Conservation (phyloP, 306 rosid species). For the Cucumis sativus region DNA sequence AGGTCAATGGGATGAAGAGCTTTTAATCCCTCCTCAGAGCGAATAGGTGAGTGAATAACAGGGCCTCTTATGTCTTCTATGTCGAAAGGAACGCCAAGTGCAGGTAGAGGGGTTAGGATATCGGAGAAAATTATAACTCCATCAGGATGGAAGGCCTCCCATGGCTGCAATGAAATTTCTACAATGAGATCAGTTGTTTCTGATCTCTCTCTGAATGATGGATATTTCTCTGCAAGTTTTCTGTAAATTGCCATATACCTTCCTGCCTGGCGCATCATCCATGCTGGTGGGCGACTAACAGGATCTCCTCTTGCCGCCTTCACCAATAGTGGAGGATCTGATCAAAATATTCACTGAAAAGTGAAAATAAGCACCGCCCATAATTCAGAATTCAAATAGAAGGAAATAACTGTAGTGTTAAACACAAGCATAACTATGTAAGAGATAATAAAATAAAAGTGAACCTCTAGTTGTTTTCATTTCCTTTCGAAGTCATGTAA, state of each 20-base stretch:
- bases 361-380: conserved; percentile 9
- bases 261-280: conserved; percentile 99
- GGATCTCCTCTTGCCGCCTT: conserved; percentile 92
- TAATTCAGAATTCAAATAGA: conserved; percentile 1
- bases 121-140: conserved; percentile 96
- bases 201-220: conserved; percentile 95
- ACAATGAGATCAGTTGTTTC: conserved; percentile 97
- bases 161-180: conserved; percentile 99
- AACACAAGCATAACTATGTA: neutral
- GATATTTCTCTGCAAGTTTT: conserved; percentile 92
- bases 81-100: conserved; percentile 84
- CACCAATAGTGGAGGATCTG: conserved; percentile 92
- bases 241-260: conserved; percentile 93
- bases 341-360: conserved; percentile 9
- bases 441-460: neutral
- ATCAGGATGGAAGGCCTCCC: conserved; percentile 93
- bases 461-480: neutral
- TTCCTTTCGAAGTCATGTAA: neutral
- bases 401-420: neutral
- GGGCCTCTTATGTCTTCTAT: conserved; percentile 92
- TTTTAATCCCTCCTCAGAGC: conserved; percentile 67
- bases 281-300: conserved; percentile 89
- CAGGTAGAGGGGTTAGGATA: conserved; percentile 94
- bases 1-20: conserved; percentile 73
- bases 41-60: conserved; percentile 77